phyloP scores from a whole-genome alignment of 805 yeast species.

The Candida cerambycidarum region DNA sequence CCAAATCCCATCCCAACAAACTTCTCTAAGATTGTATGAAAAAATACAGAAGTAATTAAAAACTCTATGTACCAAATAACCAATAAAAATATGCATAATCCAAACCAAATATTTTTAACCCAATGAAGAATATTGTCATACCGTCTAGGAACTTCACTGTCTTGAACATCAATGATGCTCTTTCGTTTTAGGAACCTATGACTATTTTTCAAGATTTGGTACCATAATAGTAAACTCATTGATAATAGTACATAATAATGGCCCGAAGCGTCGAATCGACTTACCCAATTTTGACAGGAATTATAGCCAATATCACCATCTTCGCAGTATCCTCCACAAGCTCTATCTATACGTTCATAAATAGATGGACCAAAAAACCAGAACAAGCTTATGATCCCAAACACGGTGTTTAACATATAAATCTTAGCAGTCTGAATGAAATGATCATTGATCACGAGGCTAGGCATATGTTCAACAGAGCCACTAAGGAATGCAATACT shows the following conservation, averaged over 20 bases:
- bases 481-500: constrained; percentile 16
- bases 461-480: not conserved
- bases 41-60: constrained; percentile 47
- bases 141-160: not conserved
- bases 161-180: constrained; percentile 1
- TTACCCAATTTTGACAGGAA: constrained; percentile 33
- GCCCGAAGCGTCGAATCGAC: constrained; percentile 56
- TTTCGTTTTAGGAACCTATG: not conserved
- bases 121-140: not conserved
- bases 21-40: constrained; percentile 50
- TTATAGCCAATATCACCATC: constrained; percentile 9
- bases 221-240: constrained; percentile 29
- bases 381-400: constrained; percentile 8
- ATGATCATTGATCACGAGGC: not conserved
- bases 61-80: constrained; percentile 40
- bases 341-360: constrained; percentile 31
- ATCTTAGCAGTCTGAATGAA: not conserved
- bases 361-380: constrained; percentile 39
- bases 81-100: not conserved
- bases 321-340: constrained; percentile 41
- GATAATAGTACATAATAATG: constrained; percentile 49
- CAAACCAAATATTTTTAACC: not conserved
- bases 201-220: constrained; percentile 1
- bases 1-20: constrained; percentile 45
- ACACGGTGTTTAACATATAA: constrained; percentile 7